Base-by-base conservation (phyloP, 73 alveolate species). In the Paramecium bursaria region DNA sequence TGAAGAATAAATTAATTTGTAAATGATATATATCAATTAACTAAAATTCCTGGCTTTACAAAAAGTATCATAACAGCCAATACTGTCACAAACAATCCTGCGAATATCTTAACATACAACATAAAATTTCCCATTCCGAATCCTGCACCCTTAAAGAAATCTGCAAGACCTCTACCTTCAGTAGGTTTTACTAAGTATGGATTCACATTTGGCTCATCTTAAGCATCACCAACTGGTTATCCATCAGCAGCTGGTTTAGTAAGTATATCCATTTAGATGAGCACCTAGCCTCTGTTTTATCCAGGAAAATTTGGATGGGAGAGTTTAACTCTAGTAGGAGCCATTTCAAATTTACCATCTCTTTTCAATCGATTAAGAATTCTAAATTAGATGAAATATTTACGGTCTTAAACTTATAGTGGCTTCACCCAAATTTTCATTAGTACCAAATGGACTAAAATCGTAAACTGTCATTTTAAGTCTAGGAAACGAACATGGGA, bases 401-500 rank as follows among this genome's bases (percentile, higher is more conserved):
- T 90, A 86, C 91, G 91, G 74, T 55, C 85, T 74, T 7, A 93
- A 47, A 46, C 79, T 85, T 14, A 93, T 74, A 19, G 86, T 88
- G 3, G 93, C 92, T 49, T 92, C 96, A 17, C 97, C 96, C 5
- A 94, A 35, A 19, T 88, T 75, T 53, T 91, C 90, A 85, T 92
- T 92, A 6, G 82, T 52, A 2, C 95, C 92, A 74, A 97, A 85
- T 19, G 92, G 60, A 25, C 93, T 88, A 80, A 86, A 91, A 57
- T 95, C 99, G 48, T 90, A 93, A 26, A 94, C 96, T 73, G 92
- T 90, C 85, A 97, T 85, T 31, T 93, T 89, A 10, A 97, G 75
- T 75, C 98, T 86, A 26, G 98, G 98, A 82, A 94, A 95, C 15
- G 88, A 93, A 77, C 98, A 93, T 10, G 99, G 99, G 10, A 93